Percentiles rank a stretch among this genome's conserved stretches.
Conservation (phyloP, 1,284 basidiomycete species). For the Trichosporon coremiiforme region DNA sequence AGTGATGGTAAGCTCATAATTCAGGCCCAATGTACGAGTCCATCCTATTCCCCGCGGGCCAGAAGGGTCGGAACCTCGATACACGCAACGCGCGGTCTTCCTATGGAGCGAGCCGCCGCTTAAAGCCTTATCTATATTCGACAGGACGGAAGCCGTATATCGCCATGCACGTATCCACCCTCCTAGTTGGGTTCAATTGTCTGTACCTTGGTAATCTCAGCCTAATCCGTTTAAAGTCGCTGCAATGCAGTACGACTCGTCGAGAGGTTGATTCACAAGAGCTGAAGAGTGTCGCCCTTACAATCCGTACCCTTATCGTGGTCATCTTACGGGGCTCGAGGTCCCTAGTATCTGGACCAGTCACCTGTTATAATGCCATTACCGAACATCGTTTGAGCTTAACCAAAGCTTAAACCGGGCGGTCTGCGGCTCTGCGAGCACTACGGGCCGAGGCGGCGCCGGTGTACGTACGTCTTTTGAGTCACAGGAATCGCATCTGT, state of each 20-base stretch:
- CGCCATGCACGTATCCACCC: neutral
- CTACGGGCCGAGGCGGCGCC: too few relatives aligned
- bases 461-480: neutral
- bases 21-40: neutral
- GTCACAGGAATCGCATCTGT: neutral
- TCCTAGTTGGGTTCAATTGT: neutral
- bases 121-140: neutral
- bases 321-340: neutral
- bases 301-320: neutral
- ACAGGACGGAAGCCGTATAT: neutral
- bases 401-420: neutral
- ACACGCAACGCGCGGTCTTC: neutral
- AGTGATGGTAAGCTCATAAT: neutral
- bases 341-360: neutral
- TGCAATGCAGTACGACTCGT: neutral
- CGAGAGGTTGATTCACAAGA: neutral
- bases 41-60: neutral
- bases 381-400: neutral
- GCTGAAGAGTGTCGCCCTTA: neutral
- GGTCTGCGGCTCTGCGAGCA: neutral
- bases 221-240: constrained; percentile 3
- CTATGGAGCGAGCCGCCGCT: neutral
- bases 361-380: neutral
- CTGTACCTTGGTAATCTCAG: neutral
- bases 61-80: neutral